Evolutionary conservation across 2,329 filamentous ascomycete species (phyloP), one percentile per base, ranked within the genome.

Genomic region (Neoscytalidium dimidiatum): DNA sequence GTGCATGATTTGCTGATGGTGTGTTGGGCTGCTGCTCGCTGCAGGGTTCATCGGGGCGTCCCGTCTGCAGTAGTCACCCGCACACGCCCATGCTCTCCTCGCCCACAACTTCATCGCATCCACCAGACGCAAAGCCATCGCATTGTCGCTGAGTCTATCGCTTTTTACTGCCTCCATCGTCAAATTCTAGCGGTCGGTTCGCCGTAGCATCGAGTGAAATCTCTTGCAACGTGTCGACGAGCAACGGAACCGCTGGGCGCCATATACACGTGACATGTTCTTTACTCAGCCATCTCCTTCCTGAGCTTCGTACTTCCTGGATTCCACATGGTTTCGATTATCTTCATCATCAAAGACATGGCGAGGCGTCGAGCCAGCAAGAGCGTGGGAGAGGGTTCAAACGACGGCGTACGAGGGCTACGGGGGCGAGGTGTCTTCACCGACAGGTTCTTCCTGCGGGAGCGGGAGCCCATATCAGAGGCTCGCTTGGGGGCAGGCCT

Each of bases 401-500:
- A 14, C 8, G 14, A 35, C 33, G 33, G 14, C 8, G 33, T 35
- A 35, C 14, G 14, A 17, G 38, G 38, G 38, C 11, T 5, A 17
- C 4, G 14, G 14, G 9, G 38, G 11, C 26, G 41, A 33, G 41
- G 26, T 17, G 41, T 60, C n/a, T 14, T 43, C 56, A 60, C 53
- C 53, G 53, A 43, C 33, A 13, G 2, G 38, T 23, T 33, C 29
- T 19, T n/a, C 17, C 28, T 13, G 28, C 46, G 46, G 13, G 46
- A 14, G 11, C 46, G 11, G 44, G 19, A 23, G 29, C 19, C 21
- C 53, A 48, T 60, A 35, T 35, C 56, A 48, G 38, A 60, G 56
- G 56, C 41, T 46, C 56, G 56, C 41, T 60, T 60, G 38, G 28
- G 13, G 41, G 53, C n/a, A 38, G 56, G 56, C 41, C 56, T 60